These are phyloP conservation scores for Chytriomyces hyalinus DNA, from an alignment of 192 early-diverging fungal genomes.

Conservation along the genomic window DNA sequence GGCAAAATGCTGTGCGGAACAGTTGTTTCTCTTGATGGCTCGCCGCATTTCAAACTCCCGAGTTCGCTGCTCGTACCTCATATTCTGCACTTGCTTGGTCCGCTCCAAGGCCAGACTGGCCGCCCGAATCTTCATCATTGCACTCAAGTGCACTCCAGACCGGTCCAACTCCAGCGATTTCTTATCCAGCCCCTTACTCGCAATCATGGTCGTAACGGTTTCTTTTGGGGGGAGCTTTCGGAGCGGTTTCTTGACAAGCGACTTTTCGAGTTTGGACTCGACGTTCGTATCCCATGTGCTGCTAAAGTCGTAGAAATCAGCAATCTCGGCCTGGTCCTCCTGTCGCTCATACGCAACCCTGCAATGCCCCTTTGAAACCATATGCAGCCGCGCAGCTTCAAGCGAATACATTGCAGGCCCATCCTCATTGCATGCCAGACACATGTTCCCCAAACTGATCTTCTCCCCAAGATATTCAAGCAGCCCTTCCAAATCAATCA, in stretches of 20 bases:
- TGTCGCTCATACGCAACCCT: conserved; percentile 83
- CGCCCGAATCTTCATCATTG: background rate
- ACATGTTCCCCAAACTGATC: conserved; percentile 87
- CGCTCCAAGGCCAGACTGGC: background rate
- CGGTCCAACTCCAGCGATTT: background rate
- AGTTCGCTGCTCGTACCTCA: conserved; percentile 47
- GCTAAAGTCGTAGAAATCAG: conserved; percentile 83
- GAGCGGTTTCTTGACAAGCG: no score
- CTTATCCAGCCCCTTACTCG: background rate
- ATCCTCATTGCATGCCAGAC: conserved; percentile 85
- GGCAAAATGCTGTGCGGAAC: no score
- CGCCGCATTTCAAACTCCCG: no score
- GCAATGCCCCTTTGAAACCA: conserved; percentile 83
- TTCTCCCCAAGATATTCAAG: conserved; percentile 88
- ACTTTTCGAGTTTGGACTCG: no score
- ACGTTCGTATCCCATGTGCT: no score
- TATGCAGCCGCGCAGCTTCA: conserved; percentile 86
- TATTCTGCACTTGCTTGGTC: conserved; percentile 56
- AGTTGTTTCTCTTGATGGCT: no score
- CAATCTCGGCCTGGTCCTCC: conserved; percentile 82
- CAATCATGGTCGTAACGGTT: no score
- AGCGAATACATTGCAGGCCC: conserved; percentile 71
- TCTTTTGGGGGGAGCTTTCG: conserved; percentile 51
- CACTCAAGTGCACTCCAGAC: background rate
- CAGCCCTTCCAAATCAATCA: conserved; percentile 81